Conservation (phyloP, 768 basidiomycete genomes). For the Podaxis sp. region DNA sequence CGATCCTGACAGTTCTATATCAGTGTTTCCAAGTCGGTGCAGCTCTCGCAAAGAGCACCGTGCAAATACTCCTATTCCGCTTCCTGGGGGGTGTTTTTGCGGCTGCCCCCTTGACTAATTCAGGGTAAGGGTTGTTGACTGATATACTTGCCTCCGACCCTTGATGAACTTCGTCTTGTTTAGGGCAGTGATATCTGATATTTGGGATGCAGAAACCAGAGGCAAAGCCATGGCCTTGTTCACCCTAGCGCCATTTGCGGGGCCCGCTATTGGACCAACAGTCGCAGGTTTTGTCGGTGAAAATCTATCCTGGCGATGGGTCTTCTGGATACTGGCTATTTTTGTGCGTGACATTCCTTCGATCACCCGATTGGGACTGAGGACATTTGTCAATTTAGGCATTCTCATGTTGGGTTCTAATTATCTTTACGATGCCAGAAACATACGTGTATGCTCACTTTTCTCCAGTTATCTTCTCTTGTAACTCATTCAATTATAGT, state of each 20-base stretch:
- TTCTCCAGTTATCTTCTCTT: background rate
- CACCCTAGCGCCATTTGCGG: slow-evolving; percentile 62
- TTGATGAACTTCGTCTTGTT: background rate
- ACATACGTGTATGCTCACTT: slow-evolving; percentile 48
- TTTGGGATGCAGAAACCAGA: slow-evolving; percentile 58
- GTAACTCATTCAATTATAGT: slow-evolving; percentile 21
- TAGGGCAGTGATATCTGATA: slow-evolving; percentile 50
- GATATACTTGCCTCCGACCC: background rate
- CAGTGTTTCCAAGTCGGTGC: slow-evolving; percentile 60
- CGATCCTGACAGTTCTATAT: background rate
- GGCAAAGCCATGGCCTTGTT: slow-evolving; percentile 67
- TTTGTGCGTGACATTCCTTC: slow-evolving; percentile 36
- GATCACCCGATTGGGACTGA: background rate
- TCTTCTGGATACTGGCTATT: slow-evolving; percentile 60
- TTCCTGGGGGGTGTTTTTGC: slow-evolving; percentile 72
- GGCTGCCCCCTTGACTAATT: slow-evolving; percentile 63
- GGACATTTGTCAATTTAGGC: slow-evolving; percentile 28
- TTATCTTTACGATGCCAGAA: slow-evolving; percentile 59
- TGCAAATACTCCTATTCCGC: slow-evolving; percentile 61
- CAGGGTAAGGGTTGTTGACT: slow-evolving; percentile 48
- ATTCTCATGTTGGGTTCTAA: slow-evolving; percentile 40
- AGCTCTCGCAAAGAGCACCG: slow-evolving; percentile 57
- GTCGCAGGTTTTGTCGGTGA: slow-evolving; percentile 42
- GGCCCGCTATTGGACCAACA: slow-evolving; percentile 56
- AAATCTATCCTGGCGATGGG: slow-evolving; percentile 56